Evolutionary conservation across 2,329 filamentous ascomycete genomes (phyloP).

Genomic region (Scedosporium aurantiacum): DNA sequence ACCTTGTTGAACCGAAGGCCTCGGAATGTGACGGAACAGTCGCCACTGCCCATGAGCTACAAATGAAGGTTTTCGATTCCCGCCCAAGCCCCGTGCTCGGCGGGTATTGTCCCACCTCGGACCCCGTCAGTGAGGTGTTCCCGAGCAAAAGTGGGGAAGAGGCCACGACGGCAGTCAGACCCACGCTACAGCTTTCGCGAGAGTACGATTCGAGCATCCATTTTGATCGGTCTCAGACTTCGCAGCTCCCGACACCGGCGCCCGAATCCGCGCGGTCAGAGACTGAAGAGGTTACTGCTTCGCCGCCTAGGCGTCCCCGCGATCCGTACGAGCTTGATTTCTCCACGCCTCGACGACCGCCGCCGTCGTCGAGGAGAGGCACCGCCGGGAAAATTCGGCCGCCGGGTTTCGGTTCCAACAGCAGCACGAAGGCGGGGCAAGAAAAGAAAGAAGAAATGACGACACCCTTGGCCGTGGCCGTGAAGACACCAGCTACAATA

Average conservation of each 20-base stretch:
- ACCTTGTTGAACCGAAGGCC: background rate
- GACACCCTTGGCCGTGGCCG: background rate
- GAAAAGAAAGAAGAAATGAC: background rate
- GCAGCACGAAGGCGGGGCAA: background rate
- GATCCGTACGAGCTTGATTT: conserved; percentile 2
- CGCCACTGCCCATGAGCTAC: background rate
- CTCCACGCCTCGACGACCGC: background rate
- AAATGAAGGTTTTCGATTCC: background rate
- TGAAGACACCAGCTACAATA: background rate
- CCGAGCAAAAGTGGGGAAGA: background rate
- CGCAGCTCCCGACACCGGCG: background rate
- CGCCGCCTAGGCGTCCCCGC: background rate
- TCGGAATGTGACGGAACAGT: background rate
- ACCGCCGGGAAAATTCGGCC: background rate
- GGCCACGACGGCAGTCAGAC: background rate
- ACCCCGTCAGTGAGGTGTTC: background rate
- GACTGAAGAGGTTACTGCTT: background rate
- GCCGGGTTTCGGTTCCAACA: background rate
- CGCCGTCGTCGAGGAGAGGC: background rate
- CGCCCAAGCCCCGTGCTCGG: background rate
- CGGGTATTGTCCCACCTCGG: background rate
- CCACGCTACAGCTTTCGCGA: background rate
- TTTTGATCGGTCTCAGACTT: background rate
- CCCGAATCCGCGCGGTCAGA: background rate
- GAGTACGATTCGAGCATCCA: background rate